Percentiles rank a stretch among this genome's conserved stretches.
Evolutionary conservation across 2,329 filamentous ascomycete species (phyloP).

Genomic region (Sphaceloma murrayae): DNA sequence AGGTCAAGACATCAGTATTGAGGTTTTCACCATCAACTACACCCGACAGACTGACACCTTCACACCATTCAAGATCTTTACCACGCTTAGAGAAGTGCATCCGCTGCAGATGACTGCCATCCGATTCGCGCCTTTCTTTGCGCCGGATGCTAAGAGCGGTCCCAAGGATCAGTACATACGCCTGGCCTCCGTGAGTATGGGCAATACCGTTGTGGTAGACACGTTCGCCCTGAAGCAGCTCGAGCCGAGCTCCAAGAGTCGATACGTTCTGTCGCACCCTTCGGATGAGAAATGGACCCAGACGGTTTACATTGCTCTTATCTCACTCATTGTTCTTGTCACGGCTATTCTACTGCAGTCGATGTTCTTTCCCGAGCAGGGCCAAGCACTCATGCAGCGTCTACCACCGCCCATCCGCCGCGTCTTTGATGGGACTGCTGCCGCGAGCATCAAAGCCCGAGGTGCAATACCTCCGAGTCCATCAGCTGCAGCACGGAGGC

Average conservation of each 20-base stretch:
- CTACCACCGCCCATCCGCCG: constrained; percentile 21
- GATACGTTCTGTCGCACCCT: constrained; percentile 58
- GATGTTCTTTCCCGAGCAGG: constrained; percentile 49
- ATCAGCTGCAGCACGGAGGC: constrained; percentile 21
- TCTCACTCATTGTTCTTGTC: constrained; percentile 53
- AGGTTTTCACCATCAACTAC: constrained; percentile 68
- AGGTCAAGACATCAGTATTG: constrained; percentile 68
- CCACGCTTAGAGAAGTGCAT: constrained; percentile 47
- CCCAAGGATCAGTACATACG: constrained; percentile 51
- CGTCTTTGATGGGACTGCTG: constrained; percentile 16
- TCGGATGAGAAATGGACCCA: constrained; percentile 46
- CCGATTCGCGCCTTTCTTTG: constrained; percentile 38
- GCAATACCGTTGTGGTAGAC: constrained; percentile 70
- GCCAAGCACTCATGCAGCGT: constrained; percentile 42
- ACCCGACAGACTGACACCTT: constrained; percentile 40
- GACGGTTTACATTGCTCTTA: constrained; percentile 46
- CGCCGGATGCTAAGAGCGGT: constrained; percentile 25
- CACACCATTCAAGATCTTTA: constrained; percentile 41
- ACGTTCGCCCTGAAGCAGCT: constrained; percentile 56
- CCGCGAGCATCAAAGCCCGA: constrained; percentile 4
- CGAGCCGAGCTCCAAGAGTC: constrained; percentile 42
- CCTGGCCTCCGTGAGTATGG: constrained; percentile 71
- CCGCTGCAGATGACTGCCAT: constrained; percentile 50
- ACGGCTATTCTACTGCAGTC: constrained; percentile 54
- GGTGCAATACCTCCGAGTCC: constrained; percentile 21